Evolutionary conservation across 2,329 filamentous ascomycete species (phyloP).

Genomic region (Arachnomyces sp.): DNA sequence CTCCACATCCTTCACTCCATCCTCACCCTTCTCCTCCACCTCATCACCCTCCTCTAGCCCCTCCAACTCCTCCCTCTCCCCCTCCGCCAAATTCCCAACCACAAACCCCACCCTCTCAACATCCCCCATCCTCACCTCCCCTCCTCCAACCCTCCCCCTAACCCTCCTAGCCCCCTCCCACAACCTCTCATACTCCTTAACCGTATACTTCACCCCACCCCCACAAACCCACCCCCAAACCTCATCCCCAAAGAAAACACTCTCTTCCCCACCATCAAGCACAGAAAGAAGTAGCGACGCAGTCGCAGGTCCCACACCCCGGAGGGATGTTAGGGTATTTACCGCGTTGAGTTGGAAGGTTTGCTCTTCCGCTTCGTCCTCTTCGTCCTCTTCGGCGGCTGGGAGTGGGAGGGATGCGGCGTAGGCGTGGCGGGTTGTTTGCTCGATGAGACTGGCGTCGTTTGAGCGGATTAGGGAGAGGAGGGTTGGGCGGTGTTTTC

Average conservation of each 20-base stretch:
- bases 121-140: slow-evolving; percentile 10
- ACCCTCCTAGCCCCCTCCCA: slow-evolving; percentile 23
- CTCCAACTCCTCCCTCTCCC: slow-evolving; percentile 1
- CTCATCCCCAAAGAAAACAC: slow-evolving; percentile 40
- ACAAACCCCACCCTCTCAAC: slow-evolving; percentile 34
- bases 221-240: slow-evolving; percentile 33
- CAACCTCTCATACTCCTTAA: slow-evolving; percentile 30
- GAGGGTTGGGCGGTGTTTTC: slow-evolving; percentile 31
- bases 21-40: slow-evolving; percentile 11
- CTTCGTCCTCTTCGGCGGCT: slow-evolving; percentile 1
- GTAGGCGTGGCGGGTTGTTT: slow-evolving; percentile 24
- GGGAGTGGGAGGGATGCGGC: slow-evolving; percentile 11
- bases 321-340: slow-evolving; percentile 21
- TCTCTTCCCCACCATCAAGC: slow-evolving; percentile 9
- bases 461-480: slow-evolving; percentile 35
- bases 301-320: slow-evolving; percentile 37
- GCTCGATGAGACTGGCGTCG: slow-evolving; percentile 15
- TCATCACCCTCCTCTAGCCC: slow-evolving; percentile 17
- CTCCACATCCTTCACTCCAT: slow-evolving; percentile 1
- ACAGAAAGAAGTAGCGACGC: slow-evolving; percentile 36
- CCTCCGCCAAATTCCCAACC: slow-evolving; percentile 22
- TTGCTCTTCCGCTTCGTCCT: slow-evolving; percentile 9
- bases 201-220: slow-evolving; percentile 32
- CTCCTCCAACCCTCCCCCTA: slow-evolving; percentile 13
- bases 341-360: slow-evolving; percentile 29